Percentiles rank a stretch among this genome's conserved stretches.
These are phyloP conservation scores for Albifimbria verrucaria DNA, from an alignment of 2,329 filamentous ascomycete species.

Conservation along the genomic window DNA sequence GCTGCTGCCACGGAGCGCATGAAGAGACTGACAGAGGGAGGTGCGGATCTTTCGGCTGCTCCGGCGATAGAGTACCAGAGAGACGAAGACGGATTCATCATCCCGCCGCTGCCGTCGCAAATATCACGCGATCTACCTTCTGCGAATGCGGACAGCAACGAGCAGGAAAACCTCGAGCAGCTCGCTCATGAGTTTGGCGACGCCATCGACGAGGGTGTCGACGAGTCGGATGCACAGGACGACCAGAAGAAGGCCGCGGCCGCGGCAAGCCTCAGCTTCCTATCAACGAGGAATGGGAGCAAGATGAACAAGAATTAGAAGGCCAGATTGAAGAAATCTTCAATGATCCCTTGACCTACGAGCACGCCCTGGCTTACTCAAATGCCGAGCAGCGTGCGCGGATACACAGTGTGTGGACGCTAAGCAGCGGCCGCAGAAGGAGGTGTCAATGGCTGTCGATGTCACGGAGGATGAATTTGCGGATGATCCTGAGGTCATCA, in stretches of 20 bases:
- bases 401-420: constrained; percentile 50
- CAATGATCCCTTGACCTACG: constrained; percentile 54
- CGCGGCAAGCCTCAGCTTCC: constrained; percentile 42
- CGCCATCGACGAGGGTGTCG: constrained; percentile 30
- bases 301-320: constrained; percentile 63
- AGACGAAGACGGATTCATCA: constrained; percentile 67
- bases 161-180: constrained; percentile 27
- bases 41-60: constrained; percentile 30
- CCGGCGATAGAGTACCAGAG: constrained; percentile 40
- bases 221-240: constrained; percentile 22
- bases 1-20: constrained; percentile 7
- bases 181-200: constrained; percentile 45
- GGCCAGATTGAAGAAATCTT: constrained; percentile 69
- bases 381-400: constrained; percentile 53
- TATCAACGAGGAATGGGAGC: constrained; percentile 60
- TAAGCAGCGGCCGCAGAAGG: constrained; percentile 45
- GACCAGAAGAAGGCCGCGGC: constrained; percentile 13
- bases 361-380: constrained; percentile 56
- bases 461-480: constrained; percentile 82
- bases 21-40: constrained; percentile 20
- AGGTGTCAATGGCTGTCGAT: constrained; percentile 57
- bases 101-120: constrained; percentile 49
- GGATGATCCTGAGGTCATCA: constrained; percentile 81
- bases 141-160: constrained; percentile 12
- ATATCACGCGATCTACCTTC: constrained; percentile 29